These are phyloP conservation scores for Sindora glabra DNA, from an alignment of 306 rosid genomes.

Conservation along the genomic window DNA sequence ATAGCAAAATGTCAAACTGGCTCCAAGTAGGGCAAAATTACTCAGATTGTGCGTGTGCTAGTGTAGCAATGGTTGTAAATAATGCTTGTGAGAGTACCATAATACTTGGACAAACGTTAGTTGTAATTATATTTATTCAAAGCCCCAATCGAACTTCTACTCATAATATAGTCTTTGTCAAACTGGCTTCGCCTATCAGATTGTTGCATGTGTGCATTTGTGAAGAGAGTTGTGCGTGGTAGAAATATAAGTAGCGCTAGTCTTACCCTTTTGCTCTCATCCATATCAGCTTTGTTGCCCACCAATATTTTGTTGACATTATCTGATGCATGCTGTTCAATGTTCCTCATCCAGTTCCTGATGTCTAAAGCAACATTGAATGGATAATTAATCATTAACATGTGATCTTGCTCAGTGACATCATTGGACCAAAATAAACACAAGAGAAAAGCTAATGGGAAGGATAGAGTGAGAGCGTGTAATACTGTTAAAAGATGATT, in stretches of 20 bases:
- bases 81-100: too few relatives aligned
- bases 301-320: constrained; percentile 28
- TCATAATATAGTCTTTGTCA: too few relatives aligned
- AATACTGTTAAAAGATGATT: constrained; percentile 27
- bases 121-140: too few relatives aligned
- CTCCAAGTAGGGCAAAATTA: too few relatives aligned
- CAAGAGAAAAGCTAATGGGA: not conserved
- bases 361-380: constrained; percentile 17
- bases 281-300: constrained; percentile 33
- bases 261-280: constrained; percentile 22
- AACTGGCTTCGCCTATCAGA: too few relatives aligned
- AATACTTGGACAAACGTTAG: too few relatives aligned
- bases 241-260: not conserved
- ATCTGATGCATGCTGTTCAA: constrained; percentile 19
- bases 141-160: too few relatives aligned
- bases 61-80: too few relatives aligned
- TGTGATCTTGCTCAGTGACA: not conserved
- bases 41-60: too few relatives aligned
- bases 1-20: too few relatives aligned
- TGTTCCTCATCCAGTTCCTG: constrained; percentile 29
- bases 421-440: not conserved
- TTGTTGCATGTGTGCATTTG: too few relatives aligned
- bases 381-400: not conserved
- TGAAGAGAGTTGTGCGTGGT: too few relatives aligned
- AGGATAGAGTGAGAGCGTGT: not conserved